phyloP scores from a whole-genome alignment of 495 filamentous ascomycete genomes.

The Hypoxylon crocopeplum region DNA sequence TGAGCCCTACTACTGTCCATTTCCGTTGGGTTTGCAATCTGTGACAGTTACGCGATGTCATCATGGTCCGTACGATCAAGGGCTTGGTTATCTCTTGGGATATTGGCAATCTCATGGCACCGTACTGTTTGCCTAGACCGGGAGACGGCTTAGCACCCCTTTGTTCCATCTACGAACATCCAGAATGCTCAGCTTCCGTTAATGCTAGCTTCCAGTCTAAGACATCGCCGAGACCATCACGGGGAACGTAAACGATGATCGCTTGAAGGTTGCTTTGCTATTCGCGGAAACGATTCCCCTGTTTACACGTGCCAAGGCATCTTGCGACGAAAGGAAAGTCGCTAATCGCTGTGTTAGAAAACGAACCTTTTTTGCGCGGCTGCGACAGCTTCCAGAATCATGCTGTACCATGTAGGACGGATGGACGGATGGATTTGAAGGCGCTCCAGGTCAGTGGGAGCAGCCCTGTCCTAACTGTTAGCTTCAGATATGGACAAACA shows the following conservation, averaged over 20 bases:
- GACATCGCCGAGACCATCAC: constrained; percentile 18
- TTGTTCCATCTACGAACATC: neutral
- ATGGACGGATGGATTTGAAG: too few relatives aligned
- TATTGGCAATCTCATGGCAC: too few relatives aligned
- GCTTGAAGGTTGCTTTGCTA: constrained; percentile 1
- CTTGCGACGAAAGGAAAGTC: neutral
- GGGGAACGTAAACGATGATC: constrained; percentile 2
- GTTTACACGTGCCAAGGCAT: constrained; percentile 3
- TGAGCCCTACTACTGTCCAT: neutral
- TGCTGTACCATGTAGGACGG: too few relatives aligned
- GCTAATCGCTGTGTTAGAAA: neutral
- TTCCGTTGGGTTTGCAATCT: constrained; percentile 1
- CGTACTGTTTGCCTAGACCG: too few relatives aligned
- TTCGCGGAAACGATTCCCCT: constrained; percentile 8
- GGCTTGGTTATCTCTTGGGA: too few relatives aligned
- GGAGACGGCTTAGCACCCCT: neutral
- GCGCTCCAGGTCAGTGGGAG: neutral
- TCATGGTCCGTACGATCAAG: too few relatives aligned
- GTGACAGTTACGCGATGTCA: constrained; percentile 1
- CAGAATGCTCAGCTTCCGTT: neutral
- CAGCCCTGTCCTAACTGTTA: constrained; percentile 25
- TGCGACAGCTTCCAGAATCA: neutral
- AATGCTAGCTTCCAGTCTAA: constrained; percentile 14
- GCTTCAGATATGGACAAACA: constrained; percentile 27
- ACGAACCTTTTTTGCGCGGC: neutral